Base-by-base conservation (phyloP, 2,329 filamentous ascomycete species). In the Trichophyton schoenleinii region DNA sequence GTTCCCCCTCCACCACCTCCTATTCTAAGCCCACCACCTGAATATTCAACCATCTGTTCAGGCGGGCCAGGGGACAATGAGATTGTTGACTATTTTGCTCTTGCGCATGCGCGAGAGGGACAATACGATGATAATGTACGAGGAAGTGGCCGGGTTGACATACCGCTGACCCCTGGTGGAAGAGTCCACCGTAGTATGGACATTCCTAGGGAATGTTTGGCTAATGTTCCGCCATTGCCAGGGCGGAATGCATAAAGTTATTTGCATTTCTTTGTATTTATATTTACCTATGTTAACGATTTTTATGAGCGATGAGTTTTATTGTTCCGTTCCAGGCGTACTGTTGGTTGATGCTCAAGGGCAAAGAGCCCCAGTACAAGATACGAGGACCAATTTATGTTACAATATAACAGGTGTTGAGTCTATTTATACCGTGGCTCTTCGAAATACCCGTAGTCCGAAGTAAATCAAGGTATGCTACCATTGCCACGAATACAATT, bases 81-180 rank as follows among this genome's bases (percentile, higher is more conserved):
- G 0, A 73, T 96, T 55, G 88, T 90, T 1, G 91, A 96, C 69
- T 96, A 96, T 72, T 96, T 96, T 71, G 79, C 86, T 0, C 83
- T 91, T 0, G 75, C 95, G 44, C 88, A 88, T 0, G 78, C 77
- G 48, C 80, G 58, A 36, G 58, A 59, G 13, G 58, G 44, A 11
- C 15, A 82, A 44, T 81, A 81, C 59, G 80, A 81, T 38, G 78
- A 79, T 38, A 72, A 75, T 25, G 74, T 74, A 25, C 67, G 69
- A 5, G 75, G 73, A 46, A 67, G 67, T 53, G 65, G 68, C 57
- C 73, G 75, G 63, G 75, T 78, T 18, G 82, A 85, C 66, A 77
- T 85, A 9, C 83, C 84, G 20, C 74, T 87, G 18, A 87, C 83
- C 0, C 84, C 84, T 2, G 84, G 84, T 22, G 81, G 81, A 22